phyloP scores from a whole-genome alignment of 192 early-diverging fungal species.

The Linnemannia hyalina region DNA sequence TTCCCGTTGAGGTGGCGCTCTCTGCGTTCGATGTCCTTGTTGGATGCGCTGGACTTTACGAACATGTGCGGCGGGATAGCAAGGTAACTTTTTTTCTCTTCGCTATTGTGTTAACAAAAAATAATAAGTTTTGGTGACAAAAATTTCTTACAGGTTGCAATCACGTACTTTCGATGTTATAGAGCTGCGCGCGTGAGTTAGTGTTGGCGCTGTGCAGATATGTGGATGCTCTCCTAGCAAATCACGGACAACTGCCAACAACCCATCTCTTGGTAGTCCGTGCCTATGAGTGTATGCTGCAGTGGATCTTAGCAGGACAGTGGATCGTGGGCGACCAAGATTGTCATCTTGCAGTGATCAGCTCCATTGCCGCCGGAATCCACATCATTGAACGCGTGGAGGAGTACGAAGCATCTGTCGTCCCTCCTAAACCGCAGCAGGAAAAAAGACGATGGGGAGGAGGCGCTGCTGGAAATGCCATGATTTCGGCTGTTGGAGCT shows the following conservation, averaged over 20 bases:
- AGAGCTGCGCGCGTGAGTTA: conserved; percentile 78
- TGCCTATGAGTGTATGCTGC: conserved; percentile 81
- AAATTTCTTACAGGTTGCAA: neutral
- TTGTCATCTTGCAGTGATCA: conserved; percentile 74
- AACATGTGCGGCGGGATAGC: conserved; percentile 75
- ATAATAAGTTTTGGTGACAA: neutral
- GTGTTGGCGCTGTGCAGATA: conserved; percentile 79
- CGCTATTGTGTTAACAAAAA: neutral
- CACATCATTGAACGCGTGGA: conserved; percentile 72
- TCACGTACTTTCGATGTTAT: neutral
- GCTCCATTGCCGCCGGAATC: conserved; percentile 78
- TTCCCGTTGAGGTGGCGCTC: conserved; percentile 70
- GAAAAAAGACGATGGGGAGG: conserved; percentile 56
- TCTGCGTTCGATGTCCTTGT: conserved; percentile 74
- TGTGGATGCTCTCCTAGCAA: conserved; percentile 72
- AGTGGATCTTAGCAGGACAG: conserved; percentile 79
- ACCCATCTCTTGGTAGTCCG: conserved; percentile 72
- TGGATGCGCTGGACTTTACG: conserved; percentile 72
- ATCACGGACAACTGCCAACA: conserved; percentile 58
- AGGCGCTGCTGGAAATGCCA: conserved; percentile 40
- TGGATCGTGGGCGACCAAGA: conserved; percentile 85
- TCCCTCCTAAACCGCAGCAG: conserved; percentile 47
- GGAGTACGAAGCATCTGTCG: conserved; percentile 55
- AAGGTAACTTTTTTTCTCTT: conserved; percentile 59
- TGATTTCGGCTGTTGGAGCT: conserved; percentile 49